A percentile compares a stretch with the other conserved stretches of the same genome.
These are phyloP conservation scores for Talaromyces borbonicus DNA, from an alignment of 495 filamentous ascomycete species.

Conservation along the genomic window DNA sequence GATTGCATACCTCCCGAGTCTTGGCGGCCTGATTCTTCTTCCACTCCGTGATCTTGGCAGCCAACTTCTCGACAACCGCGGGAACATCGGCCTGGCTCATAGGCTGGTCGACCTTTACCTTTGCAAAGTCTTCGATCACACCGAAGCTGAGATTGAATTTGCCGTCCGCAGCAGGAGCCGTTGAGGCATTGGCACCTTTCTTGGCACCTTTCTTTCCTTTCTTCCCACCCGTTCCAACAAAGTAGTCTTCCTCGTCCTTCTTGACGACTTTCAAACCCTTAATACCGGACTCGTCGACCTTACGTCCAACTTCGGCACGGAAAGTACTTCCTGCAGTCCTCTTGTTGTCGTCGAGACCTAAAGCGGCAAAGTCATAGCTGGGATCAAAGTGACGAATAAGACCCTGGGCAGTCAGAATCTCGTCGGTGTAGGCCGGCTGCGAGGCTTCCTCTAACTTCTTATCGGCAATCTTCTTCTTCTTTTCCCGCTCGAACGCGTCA, in stretches of 20 bases:
- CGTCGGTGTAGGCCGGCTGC: conserved; percentile 75
- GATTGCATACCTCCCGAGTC: conserved; percentile 70
- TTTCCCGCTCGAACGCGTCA: conserved; percentile 60
- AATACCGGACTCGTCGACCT: conserved; percentile 63
- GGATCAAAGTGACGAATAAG: conserved; percentile 89
- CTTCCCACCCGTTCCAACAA: conserved; percentile 70
- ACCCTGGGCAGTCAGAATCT: conserved; percentile 78
- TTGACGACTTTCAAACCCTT: conserved; percentile 69
- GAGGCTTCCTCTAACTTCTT: conserved; percentile 88
- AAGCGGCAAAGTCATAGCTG: conserved; percentile 51
- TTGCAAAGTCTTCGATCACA: conserved; percentile 79
- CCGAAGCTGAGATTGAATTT: conserved; percentile 85
- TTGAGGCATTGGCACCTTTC: conserved; percentile 42
- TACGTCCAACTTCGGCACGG: conserved; percentile 68
- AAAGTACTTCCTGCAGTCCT: conserved; percentile 60
- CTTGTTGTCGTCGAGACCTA: conserved; percentile 44
- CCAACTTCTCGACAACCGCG: conserved; percentile 70
- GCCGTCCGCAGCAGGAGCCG: conserved; percentile 31
- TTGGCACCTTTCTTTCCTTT: conserved; percentile 89
- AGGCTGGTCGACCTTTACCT: conserved; percentile 76
- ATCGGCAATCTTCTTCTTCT: conserved; percentile 71
- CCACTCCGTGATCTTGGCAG: conserved; percentile 85
- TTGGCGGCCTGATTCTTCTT: conserved; percentile 82
- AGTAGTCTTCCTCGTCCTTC: conserved; percentile 87
- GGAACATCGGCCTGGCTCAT: conserved; percentile 77